Percentiles rank a stretch among this genome's conserved stretches.
phyloP scores from a whole-genome alignment of 805 yeast species.

The Wickerhamiella cacticola region DNA sequence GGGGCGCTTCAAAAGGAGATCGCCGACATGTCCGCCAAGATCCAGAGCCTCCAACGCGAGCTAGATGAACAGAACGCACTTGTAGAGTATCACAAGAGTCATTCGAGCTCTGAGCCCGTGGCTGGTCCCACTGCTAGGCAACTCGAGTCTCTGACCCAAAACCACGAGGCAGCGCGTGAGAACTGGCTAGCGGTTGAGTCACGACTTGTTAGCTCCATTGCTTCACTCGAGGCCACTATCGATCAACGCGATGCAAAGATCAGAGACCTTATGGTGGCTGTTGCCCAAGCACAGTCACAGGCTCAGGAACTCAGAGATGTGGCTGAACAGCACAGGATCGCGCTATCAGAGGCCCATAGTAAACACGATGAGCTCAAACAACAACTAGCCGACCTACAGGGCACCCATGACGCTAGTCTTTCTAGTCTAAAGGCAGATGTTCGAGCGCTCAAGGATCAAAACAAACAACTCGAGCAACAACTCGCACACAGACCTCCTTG shows the following conservation, averaged over 20 bases:
- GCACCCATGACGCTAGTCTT: neutral
- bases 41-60: conserved; percentile 21
- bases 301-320: conserved; percentile 11
- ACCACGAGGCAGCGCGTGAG: conserved; percentile 62
- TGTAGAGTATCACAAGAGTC: conserved; percentile 43
- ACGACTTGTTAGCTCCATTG: conserved; percentile 40
- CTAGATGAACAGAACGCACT: conserved; percentile 48
- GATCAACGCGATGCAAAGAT: conserved; percentile 13
- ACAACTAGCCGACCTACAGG: conserved; percentile 2
- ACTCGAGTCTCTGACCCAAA: conserved; percentile 50
- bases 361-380: conserved; percentile 2
- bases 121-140: conserved; percentile 29
- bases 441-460: neutral
- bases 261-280: neutral
- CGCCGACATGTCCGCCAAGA: conserved; percentile 28
- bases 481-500: neutral
- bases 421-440: neutral
- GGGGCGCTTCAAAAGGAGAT: conserved; percentile 31
- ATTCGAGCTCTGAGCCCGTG: conserved; percentile 41
- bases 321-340: conserved; percentile 10
- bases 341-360: conserved; percentile 14
- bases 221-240: conserved; percentile 22
- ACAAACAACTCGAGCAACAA: neutral
- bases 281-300: conserved; percentile 10
- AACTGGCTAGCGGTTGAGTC: conserved; percentile 78